Evolutionary conservation across 805 yeast species (phyloP), one percentile per base, ranked within the genome.

Genomic region (Saturnispora saitoi): DNA sequence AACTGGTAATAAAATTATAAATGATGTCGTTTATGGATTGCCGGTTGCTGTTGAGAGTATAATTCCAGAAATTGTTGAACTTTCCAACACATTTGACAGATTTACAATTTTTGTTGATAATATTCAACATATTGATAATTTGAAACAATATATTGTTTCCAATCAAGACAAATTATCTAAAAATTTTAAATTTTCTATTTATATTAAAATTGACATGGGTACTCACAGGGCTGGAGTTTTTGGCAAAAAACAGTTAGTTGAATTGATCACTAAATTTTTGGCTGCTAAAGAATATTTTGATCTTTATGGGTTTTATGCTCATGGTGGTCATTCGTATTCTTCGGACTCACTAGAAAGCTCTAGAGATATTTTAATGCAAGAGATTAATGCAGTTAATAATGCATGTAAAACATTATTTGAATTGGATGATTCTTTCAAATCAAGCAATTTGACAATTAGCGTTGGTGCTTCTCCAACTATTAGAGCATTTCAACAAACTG

Each of bases 381-480:
- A 86, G 56, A 70, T 85, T 32, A 59, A 58, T 4, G 74, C 77
- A 34, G 86, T 78, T 4, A 73, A 77, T 19, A 60, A 59, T 9
- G 91, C 88, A 2, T 76, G 75, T 36, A 52, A 63, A 49, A 51
- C 58, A 32, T 73, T 76, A 5, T 22, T 55, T 2, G 53, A 58
- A 1, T 48, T 72, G 4, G 71, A 72, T 45, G 68, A 73, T 3
- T 43, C 61, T 1, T 53, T 68, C 36, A 45, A 48, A n/a, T 12
- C 37, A 4, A n/a, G 20, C 9, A 55, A 66, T 17, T 64, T 83
- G 28, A 70, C 69, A 6, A 65, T 85, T 2, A 83, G 91, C 0
- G 85, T 84, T 22, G 95, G 95, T 20, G 89, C 93, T 1, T 83
- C 95, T 0, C 93, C 93, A 41, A 85, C 91, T 0, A 78, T 85